Conservation (phyloP, 768 basidiomycete species). For the Imleria badia region DNA sequence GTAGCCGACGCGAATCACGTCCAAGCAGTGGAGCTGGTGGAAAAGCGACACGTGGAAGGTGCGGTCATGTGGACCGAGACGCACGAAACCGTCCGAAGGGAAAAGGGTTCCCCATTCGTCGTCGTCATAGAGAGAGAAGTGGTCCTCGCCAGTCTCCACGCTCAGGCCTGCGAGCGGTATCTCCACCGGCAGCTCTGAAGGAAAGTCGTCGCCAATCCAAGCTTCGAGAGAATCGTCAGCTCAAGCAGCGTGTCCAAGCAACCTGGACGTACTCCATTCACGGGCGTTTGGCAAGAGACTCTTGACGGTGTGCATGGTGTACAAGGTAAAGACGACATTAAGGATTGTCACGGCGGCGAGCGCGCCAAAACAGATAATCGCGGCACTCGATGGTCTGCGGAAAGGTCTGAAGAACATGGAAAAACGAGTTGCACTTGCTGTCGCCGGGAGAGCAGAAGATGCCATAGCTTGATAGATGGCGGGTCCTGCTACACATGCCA, state of each 20-base stretch:
- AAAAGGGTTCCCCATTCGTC: constrained; percentile 38
- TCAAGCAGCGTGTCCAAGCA: too few relatives aligned
- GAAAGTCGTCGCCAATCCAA: constrained; percentile 32
- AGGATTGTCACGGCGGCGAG: constrained; percentile 22
- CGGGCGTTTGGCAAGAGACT: constrained; percentile 15
- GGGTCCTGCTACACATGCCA: neutral
- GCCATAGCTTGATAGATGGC: constrained; percentile 3
- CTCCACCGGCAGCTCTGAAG: constrained; percentile 32
- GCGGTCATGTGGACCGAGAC: constrained; percentile 34
- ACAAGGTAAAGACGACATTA: constrained; percentile 22
- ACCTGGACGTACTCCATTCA: constrained; percentile 24
- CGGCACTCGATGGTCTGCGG: neutral
- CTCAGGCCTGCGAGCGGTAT: constrained; percentile 31
- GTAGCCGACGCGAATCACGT: constrained; percentile 34
- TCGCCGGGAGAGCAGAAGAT: neutral
- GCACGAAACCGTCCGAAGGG: constrained; percentile 34
- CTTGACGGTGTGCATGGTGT: constrained; percentile 14
- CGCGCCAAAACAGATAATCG: constrained; percentile 16
- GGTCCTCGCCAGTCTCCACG: constrained; percentile 23
- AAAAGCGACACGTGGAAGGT: constrained; percentile 40
- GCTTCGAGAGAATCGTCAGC: constrained; percentile 5
- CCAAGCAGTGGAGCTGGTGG: constrained; percentile 51
- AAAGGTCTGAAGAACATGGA: neutral
- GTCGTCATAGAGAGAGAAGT: constrained; percentile 35
- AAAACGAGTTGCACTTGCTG: neutral